phyloP scores from a whole-genome alignment of 441 rosid species.

The Eutrema salsugineum region DNA sequence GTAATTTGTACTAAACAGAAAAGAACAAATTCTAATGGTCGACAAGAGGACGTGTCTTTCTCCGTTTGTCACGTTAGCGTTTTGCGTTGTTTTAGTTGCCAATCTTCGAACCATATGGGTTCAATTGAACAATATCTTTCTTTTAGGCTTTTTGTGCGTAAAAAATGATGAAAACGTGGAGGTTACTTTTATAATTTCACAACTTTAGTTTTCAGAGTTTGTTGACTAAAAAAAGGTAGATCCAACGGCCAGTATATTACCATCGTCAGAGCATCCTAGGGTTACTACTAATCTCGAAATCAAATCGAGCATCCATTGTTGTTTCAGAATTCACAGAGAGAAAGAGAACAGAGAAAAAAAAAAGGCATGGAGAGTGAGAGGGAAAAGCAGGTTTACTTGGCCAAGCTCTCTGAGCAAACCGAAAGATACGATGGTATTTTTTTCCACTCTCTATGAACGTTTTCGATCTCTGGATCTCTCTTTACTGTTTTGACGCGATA shows the following conservation, averaged over 20 bases:
- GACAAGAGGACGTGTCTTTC: conserved; percentile 18
- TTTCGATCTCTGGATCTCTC: background rate
- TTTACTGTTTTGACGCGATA: background rate
- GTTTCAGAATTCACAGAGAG: conserved; percentile 2
- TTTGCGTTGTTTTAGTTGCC: background rate
- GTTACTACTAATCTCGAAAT: conserved; percentile 30
- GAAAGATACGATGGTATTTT: conserved; percentile 73
- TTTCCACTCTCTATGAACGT: background rate
- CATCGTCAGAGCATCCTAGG: conserved; percentile 21
- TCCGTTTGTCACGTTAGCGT: conserved; percentile 18
- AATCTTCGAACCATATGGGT: background rate
- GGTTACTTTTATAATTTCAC: background rate
- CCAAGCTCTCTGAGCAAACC: conserved; percentile 90
- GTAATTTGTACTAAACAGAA: background rate
- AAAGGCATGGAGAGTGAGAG: conserved; percentile 68
- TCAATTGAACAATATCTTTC: background rate
- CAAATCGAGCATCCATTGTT: conserved; percentile 16
- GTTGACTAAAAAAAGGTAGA: conserved; percentile 25
- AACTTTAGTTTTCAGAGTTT: background rate
- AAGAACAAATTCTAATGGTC: background rate
- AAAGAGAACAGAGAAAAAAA: background rate
- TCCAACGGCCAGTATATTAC: conserved; percentile 22
- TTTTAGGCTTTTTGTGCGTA: background rate
- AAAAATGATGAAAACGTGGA: background rate
- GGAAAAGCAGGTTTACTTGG: conserved; percentile 77